Evolutionary conservation across 371 early-diverging fungal genomes (phyloP).

Genomic region (Mortierella sp.): DNA sequence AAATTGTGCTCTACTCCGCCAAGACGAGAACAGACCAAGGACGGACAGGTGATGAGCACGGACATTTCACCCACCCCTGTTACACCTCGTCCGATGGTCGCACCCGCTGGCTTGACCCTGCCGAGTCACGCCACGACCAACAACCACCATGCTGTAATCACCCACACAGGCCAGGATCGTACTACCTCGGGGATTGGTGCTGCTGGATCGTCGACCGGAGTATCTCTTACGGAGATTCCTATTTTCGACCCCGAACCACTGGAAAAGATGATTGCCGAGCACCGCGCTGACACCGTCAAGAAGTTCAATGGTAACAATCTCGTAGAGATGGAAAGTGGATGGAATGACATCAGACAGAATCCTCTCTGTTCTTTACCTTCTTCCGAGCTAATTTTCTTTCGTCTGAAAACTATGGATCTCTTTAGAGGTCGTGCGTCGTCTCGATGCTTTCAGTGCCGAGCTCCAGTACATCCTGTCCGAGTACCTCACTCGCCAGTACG

Average conservation of each 20-base stretch:
- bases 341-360: neutral
- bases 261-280: constrained; percentile 15
- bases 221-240: neutral
- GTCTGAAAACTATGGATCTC: neutral
- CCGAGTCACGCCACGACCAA: neutral
- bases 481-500: constrained; percentile 30
- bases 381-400: neutral
- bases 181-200: neutral
- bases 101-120: too few species aligned
- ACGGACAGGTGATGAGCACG: neutral
- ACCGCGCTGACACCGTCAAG: constrained; percentile 10
- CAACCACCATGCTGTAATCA: neutral
- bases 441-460: constrained; percentile 37
- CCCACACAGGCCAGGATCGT: neutral
- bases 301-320: constrained; percentile 32
- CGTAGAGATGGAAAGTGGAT: neutral
- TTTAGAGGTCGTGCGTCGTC: constrained; percentile 15
- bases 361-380: neutral
- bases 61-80: neutral
- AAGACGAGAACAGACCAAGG: neutral
- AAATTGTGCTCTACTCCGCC: neutral
- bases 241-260: constrained; percentile 22
- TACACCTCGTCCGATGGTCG: neutral
- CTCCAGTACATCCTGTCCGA: constrained; percentile 37
- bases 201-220: neutral